A percentile compares a stretch with the other conserved stretches of the same genome.
Conservation (phyloP, 2,329 filamentous ascomycete species). For the Chaetomium strumarium region DNA sequence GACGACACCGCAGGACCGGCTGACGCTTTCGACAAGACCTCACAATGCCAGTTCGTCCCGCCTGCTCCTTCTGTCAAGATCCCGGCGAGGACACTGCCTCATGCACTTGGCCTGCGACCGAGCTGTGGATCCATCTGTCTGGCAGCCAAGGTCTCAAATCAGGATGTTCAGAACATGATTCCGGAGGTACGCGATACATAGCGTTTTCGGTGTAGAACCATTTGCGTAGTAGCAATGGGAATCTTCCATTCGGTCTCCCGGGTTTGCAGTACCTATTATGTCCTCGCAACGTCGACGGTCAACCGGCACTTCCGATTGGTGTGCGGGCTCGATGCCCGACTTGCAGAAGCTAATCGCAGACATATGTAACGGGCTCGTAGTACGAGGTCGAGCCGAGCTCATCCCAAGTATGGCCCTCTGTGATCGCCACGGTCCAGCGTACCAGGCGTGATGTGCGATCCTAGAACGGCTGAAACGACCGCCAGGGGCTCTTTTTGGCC, state of each 20-base stretch:
- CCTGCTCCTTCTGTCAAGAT: too few species aligned
- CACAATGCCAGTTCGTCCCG: too few species aligned
- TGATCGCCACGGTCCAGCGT: too few species aligned
- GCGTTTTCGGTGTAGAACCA: slow-evolving; percentile 13
- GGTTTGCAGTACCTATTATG: not conserved
- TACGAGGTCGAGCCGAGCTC: too few species aligned
- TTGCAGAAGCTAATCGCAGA: slow-evolving; percentile 16
- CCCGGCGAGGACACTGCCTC: too few species aligned
- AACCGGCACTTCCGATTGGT: slow-evolving; percentile 8
- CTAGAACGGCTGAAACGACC: slow-evolving; percentile 5
- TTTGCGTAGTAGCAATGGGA: slow-evolving; percentile 7
- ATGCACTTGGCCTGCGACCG: too few species aligned
- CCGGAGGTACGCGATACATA: not conserved
- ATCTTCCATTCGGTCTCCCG: not conserved
- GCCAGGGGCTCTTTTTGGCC: not conserved
- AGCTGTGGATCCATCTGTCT: too few species aligned
- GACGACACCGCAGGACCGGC: too few species aligned
- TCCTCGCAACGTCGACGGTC: not conserved
- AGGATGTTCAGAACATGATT: too few species aligned
- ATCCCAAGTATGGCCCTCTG: too few species aligned
- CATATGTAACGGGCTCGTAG: not conserved
- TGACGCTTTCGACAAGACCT: too few species aligned
- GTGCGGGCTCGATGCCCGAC: not conserved
- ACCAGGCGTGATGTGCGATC: too few species aligned
- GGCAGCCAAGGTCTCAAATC: not conserved